Percentiles rank a stretch among this genome's conserved stretches.
phyloP scores from a whole-genome alignment of 78 protist species.

The Dictyostelium citrinum region DNA sequence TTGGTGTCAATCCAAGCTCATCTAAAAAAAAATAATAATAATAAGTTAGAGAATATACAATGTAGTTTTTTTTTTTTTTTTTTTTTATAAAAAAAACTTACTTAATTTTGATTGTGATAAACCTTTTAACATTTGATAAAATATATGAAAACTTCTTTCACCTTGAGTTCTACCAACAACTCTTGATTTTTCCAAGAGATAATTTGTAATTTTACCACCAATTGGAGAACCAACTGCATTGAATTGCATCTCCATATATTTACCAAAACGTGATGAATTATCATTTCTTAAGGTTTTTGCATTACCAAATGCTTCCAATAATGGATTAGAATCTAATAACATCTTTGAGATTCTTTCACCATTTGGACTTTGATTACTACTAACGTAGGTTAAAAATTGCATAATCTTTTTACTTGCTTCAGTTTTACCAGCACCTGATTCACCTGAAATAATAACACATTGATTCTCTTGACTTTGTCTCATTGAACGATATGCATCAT shows the following conservation, averaged over 20 bases:
- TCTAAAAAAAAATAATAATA: background rate
- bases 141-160: constrained; percentile 96
- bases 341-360: constrained; percentile 78
- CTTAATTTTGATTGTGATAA: constrained; percentile 35
- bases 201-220: constrained; percentile 93
- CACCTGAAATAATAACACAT: constrained; percentile 91
- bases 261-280: constrained; percentile 92
- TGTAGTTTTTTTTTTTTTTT: too few relatives aligned
- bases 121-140: constrained; percentile 91
- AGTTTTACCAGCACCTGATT: constrained; percentile 90
- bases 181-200: constrained; percentile 92
- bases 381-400: constrained; percentile 91
- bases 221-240: constrained; percentile 87
- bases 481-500: constrained; percentile 82
- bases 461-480: constrained; percentile 75
- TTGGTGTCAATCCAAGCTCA: constrained; percentile 41
- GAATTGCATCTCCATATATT: constrained; percentile 95
- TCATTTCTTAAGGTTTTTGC: constrained; percentile 95
- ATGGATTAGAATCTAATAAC: constrained; percentile 90
- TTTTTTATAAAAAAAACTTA: too few relatives aligned
- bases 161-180: constrained; percentile 87
- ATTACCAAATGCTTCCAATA: constrained; percentile 97
- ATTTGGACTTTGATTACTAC: constrained; percentile 36
- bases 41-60: too few relatives aligned
- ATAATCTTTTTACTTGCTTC: constrained; percentile 86